A percentile compares a stretch with the other conserved stretches of the same genome.
These are phyloP conservation scores for Drechslera avenae DNA, from an alignment of 2,329 filamentous ascomycete species.

Conservation along the genomic window DNA sequence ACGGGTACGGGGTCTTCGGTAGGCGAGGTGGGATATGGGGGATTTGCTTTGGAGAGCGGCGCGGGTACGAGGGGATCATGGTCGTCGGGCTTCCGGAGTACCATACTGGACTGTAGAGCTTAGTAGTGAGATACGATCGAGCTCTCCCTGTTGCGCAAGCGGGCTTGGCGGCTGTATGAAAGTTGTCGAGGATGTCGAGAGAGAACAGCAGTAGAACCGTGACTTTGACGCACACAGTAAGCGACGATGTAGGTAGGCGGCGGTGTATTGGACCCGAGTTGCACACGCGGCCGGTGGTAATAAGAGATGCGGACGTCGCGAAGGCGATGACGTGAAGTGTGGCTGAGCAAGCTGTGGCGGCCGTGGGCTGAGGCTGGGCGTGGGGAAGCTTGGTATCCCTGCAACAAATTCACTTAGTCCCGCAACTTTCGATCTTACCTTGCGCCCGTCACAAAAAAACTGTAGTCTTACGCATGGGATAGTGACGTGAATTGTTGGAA, in stretches of 20 bases:
- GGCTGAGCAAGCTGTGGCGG: neutral
- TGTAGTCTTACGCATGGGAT: slow-evolving; percentile 17
- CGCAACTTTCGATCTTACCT: slow-evolving; percentile 1
- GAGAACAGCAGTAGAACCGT: neutral
- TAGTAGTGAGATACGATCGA: neutral
- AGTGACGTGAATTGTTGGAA: slow-evolving; percentile 3
- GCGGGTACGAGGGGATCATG: slow-evolving; percentile 48
- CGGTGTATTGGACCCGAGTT: slow-evolving; percentile 2
- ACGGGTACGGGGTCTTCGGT: slow-evolving; percentile 37
- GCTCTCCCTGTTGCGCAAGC: slow-evolving; percentile 3
- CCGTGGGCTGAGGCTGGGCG: neutral
- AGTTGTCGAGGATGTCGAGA: neutral
- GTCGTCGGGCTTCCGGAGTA: slow-evolving; percentile 51
- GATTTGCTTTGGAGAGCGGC: slow-evolving; percentile 48
- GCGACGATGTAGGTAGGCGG: neutral
- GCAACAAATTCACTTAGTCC: slow-evolving; percentile 12
- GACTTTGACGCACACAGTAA: neutral
- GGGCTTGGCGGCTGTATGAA: neutral
- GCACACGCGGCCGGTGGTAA: slow-evolving; percentile 12
- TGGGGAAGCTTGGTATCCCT: slow-evolving; percentile 1
- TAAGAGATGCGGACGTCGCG: slow-evolving; percentile 1
- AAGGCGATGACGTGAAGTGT: slow-evolving; percentile 18
- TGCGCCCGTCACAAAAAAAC: neutral
- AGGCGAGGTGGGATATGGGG: slow-evolving; percentile 54
- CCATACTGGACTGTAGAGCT: slow-evolving; percentile 44